Conservation (phyloP, 202 grass and related monocot genomes). For the Dendrocalamus latiflorus region DNA sequence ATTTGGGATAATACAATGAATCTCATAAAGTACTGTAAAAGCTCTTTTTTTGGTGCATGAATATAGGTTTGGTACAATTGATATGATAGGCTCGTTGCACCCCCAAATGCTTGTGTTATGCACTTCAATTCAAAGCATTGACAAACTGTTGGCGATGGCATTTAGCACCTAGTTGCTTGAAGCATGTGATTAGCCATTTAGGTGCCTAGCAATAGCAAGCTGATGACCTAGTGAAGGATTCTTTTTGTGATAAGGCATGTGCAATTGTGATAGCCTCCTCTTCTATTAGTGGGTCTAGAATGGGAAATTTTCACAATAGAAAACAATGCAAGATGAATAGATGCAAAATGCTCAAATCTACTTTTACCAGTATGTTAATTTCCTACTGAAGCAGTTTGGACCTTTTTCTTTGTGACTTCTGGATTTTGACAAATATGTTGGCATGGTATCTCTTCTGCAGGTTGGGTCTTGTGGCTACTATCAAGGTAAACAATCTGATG, state of each 20-base stretch:
- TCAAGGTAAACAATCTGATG: conserved; percentile 57
- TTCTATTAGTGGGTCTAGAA: not conserved
- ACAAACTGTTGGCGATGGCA: not conserved
- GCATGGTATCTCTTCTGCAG: conserved; percentile 34
- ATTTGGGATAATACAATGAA: not conserved
- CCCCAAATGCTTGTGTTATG: not conserved
- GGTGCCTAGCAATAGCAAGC: not conserved
- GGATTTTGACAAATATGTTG: conserved; percentile 8
- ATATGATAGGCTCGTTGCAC: not conserved
- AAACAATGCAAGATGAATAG: not conserved
- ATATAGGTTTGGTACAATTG: not conserved
- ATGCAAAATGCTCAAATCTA: not conserved
- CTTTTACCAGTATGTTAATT: not conserved
- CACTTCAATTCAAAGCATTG: not conserved
- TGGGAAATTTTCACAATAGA: not conserved
- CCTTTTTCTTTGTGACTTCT: not conserved
- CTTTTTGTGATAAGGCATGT: not conserved
- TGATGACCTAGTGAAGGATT: not conserved
- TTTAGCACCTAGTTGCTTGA: not conserved
- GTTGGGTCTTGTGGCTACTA: conserved; percentile 83
- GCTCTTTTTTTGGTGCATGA: not conserved
- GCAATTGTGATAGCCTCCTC: not conserved
- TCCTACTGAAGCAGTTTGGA: not conserved
- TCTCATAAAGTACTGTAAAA: not conserved
- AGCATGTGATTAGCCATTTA: not conserved